Evolutionary conservation across 805 yeast species (phyloP).

Genomic region (Torulaspora maleeae): DNA sequence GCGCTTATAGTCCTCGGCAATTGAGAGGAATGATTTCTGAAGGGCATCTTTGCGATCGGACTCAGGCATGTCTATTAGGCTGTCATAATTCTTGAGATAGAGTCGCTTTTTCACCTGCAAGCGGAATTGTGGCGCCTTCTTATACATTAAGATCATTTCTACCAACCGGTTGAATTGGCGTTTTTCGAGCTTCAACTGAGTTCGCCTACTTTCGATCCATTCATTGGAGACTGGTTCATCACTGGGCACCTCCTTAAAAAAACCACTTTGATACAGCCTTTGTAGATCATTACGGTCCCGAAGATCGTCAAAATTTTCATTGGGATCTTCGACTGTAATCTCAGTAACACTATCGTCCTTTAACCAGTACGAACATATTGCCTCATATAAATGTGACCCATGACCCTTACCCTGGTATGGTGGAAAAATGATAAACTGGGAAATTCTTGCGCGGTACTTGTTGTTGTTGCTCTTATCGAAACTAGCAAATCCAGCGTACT

Average conservation of each 20-base stretch:
- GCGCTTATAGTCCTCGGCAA: conserved; percentile 67
- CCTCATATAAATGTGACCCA: conserved; percentile 62
- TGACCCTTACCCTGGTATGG: conserved; percentile 70
- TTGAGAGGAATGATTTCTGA: conserved; percentile 64
- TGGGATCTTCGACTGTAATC: conserved; percentile 91
- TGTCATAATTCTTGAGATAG: conserved; percentile 75
- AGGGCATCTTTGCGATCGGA: conserved; percentile 63
- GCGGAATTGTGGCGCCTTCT: conserved; percentile 41
- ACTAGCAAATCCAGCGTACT: conserved; percentile 50
- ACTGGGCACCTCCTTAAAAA: conserved; percentile 33
- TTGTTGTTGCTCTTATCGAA: conserved; percentile 43
- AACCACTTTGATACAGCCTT: conserved; percentile 39
- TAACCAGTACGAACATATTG: conserved; percentile 53
- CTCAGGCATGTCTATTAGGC: conserved; percentile 60
- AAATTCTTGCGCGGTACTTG: conserved; percentile 62
- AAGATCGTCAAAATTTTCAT: conserved; percentile 84
- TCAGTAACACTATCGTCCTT: conserved; percentile 52
- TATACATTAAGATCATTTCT: conserved; percentile 61
- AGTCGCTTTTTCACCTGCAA: conserved; percentile 69
- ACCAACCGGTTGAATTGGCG: conserved; percentile 73
- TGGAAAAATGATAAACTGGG: conserved; percentile 83
- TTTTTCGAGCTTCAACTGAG: conserved; percentile 55
- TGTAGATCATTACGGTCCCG: conserved; percentile 76
- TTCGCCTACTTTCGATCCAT: conserved; percentile 42
- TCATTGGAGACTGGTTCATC: conserved; percentile 21